These are phyloP conservation scores for Colletotrichum lentis DNA, from an alignment of 2,329 filamentous ascomycete species.

Conservation along the genomic window DNA sequence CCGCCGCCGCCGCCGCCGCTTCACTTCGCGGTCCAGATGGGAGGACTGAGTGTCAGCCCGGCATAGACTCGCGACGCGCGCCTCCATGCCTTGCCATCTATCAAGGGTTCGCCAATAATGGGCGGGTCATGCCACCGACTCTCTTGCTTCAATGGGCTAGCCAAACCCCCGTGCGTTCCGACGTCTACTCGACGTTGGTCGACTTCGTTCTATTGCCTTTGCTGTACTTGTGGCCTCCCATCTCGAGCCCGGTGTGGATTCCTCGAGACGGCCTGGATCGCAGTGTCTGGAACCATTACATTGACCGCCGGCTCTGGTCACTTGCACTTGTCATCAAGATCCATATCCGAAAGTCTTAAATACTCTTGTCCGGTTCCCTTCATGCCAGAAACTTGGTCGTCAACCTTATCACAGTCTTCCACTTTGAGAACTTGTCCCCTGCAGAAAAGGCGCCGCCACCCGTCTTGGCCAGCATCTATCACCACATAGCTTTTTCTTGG, in stretches of 20 bases:
- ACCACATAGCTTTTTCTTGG: slow-evolving; percentile 14
- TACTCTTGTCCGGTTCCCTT: slow-evolving; percentile 8
- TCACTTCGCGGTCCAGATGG: slow-evolving; percentile 15
- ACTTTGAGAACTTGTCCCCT: slow-evolving; percentile 5
- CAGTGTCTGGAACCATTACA: not conserved
- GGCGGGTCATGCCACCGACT: not conserved
- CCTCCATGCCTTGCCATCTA: not conserved
- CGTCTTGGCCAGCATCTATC: slow-evolving; percentile 29
- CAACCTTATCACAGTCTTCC: slow-evolving; percentile 20
- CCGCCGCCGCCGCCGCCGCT: not conserved
- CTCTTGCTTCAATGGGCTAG: slow-evolving; percentile 18
- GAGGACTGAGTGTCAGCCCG: slow-evolving; percentile 13
- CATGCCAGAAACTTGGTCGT: slow-evolving; percentile 2
- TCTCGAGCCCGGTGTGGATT: not conserved
- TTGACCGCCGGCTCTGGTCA: not conserved
- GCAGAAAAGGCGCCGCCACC: slow-evolving; percentile 24
- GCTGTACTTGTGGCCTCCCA: slow-evolving; percentile 3
- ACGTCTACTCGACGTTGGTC: not conserved
- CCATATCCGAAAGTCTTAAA: slow-evolving; percentile 16
- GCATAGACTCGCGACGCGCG: not conserved
- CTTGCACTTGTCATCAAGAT: not conserved
- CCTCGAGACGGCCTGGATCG: not conserved
- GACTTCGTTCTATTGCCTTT: not conserved
- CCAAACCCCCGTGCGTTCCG: not conserved
- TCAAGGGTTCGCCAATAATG: not conserved